Base-by-base conservation (phyloP, 2,329 filamentous ascomycete genomes). In the Orbilia brochopaga region DNA sequence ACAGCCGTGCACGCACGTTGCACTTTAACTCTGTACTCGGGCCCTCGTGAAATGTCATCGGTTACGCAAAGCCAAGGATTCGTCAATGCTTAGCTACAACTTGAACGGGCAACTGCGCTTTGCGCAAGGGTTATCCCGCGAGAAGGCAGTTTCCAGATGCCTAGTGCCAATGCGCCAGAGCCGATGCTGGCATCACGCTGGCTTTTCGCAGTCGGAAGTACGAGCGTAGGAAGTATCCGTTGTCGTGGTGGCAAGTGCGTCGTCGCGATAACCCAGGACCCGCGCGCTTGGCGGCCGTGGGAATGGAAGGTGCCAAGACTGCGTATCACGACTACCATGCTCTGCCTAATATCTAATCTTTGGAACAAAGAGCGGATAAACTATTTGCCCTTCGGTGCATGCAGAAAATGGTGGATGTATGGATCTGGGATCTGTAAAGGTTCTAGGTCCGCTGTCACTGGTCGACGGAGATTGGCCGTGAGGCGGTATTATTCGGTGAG, bases 81-180 rank as follows among this genome's bases (percentile, higher is more conserved):
- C 59, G 54, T 24, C 51, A 64, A 54, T 70, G 59, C 66, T 70
- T 70, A 70, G 59, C 66, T 70, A 64, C 27, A 59, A 35, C 66
- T 70, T 59, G 37, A 70, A 55, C 11, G n/a, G 54, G 66, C 55
- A 70, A 70, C 50, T 63, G 58, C 62, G 35, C 35, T 24, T 53
- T 35, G 15, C 37, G 37, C 11, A 2, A 13, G 37, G 37, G 17
- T 50, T 27, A 44, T 51, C 40, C 59, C 54, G 66, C 53, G 30
- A 52, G 56, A 62, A 23, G 15, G 8, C 17, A 27, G 66, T 60
- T 64, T 55, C 59, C 54, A 55, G 66, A 58, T 70, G 66, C 66
- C 66, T 70, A 70, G 59, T 64, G 66, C 66, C 66, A 64, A 64
- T 64, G 52, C 37, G 44, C 40, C 56, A 48, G 40, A 23, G 44